Base-by-base conservation (phyloP, 1,284 basidiomycete species). In the Ceratobasidium sp. region DNA sequence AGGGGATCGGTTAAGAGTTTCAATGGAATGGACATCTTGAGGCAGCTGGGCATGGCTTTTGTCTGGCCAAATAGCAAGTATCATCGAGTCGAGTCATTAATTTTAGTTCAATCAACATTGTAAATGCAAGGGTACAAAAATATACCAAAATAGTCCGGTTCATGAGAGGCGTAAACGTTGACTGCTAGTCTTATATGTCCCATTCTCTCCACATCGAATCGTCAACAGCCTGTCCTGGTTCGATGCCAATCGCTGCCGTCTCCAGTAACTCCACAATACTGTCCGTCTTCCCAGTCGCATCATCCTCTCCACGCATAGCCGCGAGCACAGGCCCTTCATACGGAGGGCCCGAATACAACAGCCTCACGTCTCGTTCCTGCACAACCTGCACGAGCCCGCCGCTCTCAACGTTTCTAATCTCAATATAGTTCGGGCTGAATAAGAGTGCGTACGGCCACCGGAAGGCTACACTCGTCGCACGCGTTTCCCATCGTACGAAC, bases 401-500 rank as follows among this genome's bases (percentile, higher is more conserved):
- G 1, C 90, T 91, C 26, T 86, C 84, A 28, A 89, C 85, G 76
- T 90, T 87, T 77, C 94, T 89, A 26, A 95, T 86, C 83, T 95
- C 94, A 81, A 95, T 87, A 72, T 90, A 88, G 20, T 63, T 56
- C 42, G 89, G 80, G 12, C 92, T 94, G 84, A 95, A 90, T 51
- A 95, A 89, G 18, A 95, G 87, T 79, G 95, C 79, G 82, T 94
- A 89, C 5, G 86, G 87, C 10, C 89, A 89, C 23, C 92, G 90
- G 69, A 89, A 85, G 12, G 90, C 89, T 82, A 88, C 94, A 2
- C 90, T 86, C 1, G 83, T 85, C 12, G 91, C 92, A 79, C 88
- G 90, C 77, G 88, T 88, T 85, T 95, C 94, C 94, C 94, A 95
- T 72, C 90, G 91, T 77, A 95, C 89, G 82, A 90, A 94, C 0